phyloP scores from a whole-genome alignment of 352 stramenopile species.

The Globisporangium radiosum region DNA sequence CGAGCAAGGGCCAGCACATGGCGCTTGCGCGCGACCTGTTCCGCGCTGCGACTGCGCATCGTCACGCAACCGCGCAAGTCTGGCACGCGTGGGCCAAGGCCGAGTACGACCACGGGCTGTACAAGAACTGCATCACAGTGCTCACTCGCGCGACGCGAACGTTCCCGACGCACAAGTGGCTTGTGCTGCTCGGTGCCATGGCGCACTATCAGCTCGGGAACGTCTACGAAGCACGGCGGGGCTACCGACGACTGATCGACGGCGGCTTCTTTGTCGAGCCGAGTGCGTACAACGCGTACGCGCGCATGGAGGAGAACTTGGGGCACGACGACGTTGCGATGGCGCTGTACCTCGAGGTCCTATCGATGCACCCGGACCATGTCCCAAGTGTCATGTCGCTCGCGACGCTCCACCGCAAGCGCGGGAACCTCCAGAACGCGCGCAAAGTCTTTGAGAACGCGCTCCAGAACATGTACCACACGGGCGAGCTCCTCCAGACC shows the following conservation, averaged over 20 bases:
- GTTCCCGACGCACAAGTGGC: constrained; percentile 80
- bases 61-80: constrained; percentile 58
- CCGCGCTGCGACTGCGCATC: constrained; percentile 34
- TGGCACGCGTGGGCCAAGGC: constrained; percentile 85
- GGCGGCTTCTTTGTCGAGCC: constrained; percentile 66
- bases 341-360: constrained; percentile 51
- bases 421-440: constrained; percentile 33
- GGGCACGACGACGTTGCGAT: constrained; percentile 64
- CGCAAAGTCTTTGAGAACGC: constrained; percentile 65
- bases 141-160: constrained; percentile 48
- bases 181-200: constrained; percentile 73
- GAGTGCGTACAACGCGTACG: constrained; percentile 77
- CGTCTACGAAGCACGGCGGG: constrained; percentile 59
- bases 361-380: constrained; percentile 58
- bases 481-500: constrained; percentile 46
- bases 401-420: constrained; percentile 54
- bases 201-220: constrained; percentile 75
- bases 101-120: constrained; percentile 72
- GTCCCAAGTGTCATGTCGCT: constrained; percentile 76
- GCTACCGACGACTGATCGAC: constrained; percentile 68
- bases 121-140: constrained; percentile 68
- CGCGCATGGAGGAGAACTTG: constrained; percentile 76
- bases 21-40: constrained; percentile 63
- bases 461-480: constrained; percentile 48
- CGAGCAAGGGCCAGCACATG: constrained; percentile 57